These are phyloP conservation scores for Colletotrichum falcatum DNA, from an alignment of 2,329 filamentous ascomycete species.

Conservation along the genomic window DNA sequence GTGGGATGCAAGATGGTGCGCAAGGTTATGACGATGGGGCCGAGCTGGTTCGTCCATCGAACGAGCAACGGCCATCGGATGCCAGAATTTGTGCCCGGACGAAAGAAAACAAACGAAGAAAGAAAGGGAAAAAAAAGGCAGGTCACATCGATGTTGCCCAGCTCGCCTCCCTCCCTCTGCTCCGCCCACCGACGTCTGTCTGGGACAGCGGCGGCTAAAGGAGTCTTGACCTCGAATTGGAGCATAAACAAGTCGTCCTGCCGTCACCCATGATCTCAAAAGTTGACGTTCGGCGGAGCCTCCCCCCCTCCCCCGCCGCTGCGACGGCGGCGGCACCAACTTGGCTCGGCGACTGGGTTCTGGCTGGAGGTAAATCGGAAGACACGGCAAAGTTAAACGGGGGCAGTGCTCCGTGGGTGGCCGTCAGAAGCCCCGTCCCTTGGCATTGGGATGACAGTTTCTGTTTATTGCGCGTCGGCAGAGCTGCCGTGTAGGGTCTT, in stretches of 20 bases:
- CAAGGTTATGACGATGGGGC: conserved; percentile 23
- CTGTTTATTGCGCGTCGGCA: not conserved
- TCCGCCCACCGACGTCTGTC: not conserved
- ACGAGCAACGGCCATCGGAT: conserved; percentile 24
- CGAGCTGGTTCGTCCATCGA: conserved; percentile 24
- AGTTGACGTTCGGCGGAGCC: not conserved
- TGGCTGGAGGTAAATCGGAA: conserved; percentile 11
- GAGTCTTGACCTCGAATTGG: not conserved
- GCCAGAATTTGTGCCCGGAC: conserved; percentile 3
- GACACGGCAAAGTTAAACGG: conserved; percentile 15
- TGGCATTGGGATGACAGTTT: conserved; percentile 17
- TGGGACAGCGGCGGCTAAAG: not conserved
- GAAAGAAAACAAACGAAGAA: too few species aligned
- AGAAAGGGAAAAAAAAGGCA: too few species aligned
- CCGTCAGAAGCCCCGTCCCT: conserved; percentile 3
- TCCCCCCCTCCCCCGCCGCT: too few species aligned
- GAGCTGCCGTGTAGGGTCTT: too few species aligned
- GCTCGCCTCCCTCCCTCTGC: not conserved
- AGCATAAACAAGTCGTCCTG: not conserved
- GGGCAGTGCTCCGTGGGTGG: conserved; percentile 7
- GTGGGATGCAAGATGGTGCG: not conserved
- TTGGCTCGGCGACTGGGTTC: conserved; percentile 20
- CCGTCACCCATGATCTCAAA: not conserved
- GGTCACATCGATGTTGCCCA: too few species aligned
- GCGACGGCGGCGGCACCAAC: conserved; percentile 19